Base-by-base conservation (phyloP, 2,329 filamentous ascomycete genomes). In the Chaetomium globosum region DNA sequence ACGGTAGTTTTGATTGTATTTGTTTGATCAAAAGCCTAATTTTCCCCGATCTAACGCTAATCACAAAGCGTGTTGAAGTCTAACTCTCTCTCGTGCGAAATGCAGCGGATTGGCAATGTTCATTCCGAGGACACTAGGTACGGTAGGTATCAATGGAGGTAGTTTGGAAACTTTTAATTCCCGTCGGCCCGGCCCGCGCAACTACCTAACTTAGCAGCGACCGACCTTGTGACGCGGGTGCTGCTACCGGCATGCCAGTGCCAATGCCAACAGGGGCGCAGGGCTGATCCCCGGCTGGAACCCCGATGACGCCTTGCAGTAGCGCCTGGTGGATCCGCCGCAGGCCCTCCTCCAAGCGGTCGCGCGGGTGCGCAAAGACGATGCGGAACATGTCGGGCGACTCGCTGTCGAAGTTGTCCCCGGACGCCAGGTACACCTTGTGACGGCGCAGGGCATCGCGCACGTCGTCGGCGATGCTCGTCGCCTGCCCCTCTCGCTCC, bases 281-380 rank as follows among this genome's bases (percentile, higher is more conserved):
- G 48, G 48, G 48, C 48, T 51, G 48, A 21, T 51, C 48, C 48
- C 48, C 48, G 48, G 48, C n/a, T 51, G 48, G 21, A 51, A 51
- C 21, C 13, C 48, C 48, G 48, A 51, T 51, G 48, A 21, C 21
- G 48, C 48, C 48, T 51, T 51, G 48, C 48, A 51, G 48, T 21
- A 51, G 48, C 48, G 48, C 48, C 46, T 49, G 46, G 46, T 49
- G 46, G n/a, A 49, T 49, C 46, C 46, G 46, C 46, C 46, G 46
- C 46, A 49, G 46, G 19, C 46, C 46, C 46, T 49, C 46, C 46
- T 49, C 46, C 46, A 49, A 23, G 46, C 46, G 46, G 46, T 49
- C 46, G 46, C 46, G 46, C 46, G 46, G 46, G 46, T 49, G 46
- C 46, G 46, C 46, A 49, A 49, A 49, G 46, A 49, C 46, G 46